phyloP scores from a whole-genome alignment of 1,284 basidiomycete genomes.

The Jaminaea rosea region DNA sequence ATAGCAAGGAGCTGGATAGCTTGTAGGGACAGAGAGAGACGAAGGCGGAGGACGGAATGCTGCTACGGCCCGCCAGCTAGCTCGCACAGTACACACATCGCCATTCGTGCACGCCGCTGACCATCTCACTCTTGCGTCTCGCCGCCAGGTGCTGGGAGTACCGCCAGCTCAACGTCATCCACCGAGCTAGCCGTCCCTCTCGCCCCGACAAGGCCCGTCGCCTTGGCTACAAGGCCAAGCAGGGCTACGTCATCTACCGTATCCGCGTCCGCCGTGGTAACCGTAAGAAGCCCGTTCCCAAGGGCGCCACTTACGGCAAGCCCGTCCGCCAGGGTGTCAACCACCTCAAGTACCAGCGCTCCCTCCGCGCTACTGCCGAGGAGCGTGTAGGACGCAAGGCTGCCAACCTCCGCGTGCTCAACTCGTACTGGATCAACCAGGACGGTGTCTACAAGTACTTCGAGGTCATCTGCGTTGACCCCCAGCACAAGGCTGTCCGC shows the following conservation, averaged over 20 bases:
- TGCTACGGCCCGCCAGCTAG: too few relatives aligned
- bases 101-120: too few relatives aligned
- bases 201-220: constrained; percentile 98
- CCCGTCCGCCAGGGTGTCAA: constrained; percentile 99
- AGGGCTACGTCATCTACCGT: constrained; percentile 97
- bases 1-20: not conserved
- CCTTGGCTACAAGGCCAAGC: constrained; percentile 98
- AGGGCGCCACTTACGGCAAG: constrained; percentile 98
- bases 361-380: constrained; percentile 86
- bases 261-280: constrained; percentile 95
- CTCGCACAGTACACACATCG: too few relatives aligned
- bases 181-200: constrained; percentile 93
- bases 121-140: not conserved
- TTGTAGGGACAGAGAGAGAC: not conserved
- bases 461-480: constrained; percentile 97
- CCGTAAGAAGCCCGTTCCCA: constrained; percentile 96
- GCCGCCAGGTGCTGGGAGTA: constrained; percentile 79
- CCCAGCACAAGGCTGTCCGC: constrained; percentile 79
- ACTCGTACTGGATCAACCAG: constrained; percentile 99
- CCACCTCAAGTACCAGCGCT: constrained; percentile 96
- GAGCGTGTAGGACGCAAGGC: constrained; percentile 96
- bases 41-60: not conserved
- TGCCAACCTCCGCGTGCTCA: constrained; percentile 74
- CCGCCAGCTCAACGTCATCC: constrained; percentile 86
- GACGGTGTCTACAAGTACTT: constrained; percentile 99